Evolutionary conservation across 2,329 filamentous ascomycete genomes (phyloP), one percentile per base, ranked within the genome.

Genomic region (Diaporthe longicolla): DNA sequence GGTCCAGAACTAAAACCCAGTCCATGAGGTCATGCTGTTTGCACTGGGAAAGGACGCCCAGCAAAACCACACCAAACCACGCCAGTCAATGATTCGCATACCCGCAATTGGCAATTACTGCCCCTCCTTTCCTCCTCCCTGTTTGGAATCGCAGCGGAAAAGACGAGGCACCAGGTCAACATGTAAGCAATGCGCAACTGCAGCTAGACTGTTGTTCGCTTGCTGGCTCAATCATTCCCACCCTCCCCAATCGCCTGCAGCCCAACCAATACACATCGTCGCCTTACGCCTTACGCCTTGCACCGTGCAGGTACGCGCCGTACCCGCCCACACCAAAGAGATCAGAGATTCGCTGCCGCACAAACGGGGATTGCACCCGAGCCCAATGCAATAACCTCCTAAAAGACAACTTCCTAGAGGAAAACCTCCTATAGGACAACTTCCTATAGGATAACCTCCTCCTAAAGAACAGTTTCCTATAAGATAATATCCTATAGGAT

Each of bases 51-150:
- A 15, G 40, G 26, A 48, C 29, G 24, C 17, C 24, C 35, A 19
- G 37, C 35, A 11, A 37, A 40, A 40, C 37, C 37, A 13, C 37
- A 40, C 37, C 37, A 17, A 37, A 26, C 57, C 58, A 32, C 55
- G 3, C 35, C 37, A 66, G 63, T 66, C 63, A 37, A 66, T 66
- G 63, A 66, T 66, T 37, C 63, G 45, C 45, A 50, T 66, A 50
- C 13, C 43, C 26, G 61, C 43, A 32, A 66, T 65, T 35, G 37
- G 9, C 24, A 45, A 37, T 6, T 43, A 15, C 40, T 29, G 11
- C 7, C 15, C 15, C 9, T 7, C 24, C 37, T 24, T 40, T 13
- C n/a, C 32, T 19, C 32, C n/a, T 24, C 32, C 32, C 21, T 7
- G n/a, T n/a, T 13, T 24, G 1, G n/a, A n/a, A n/a, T n/a, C n/a